Evolutionary conservation across 305 asterid species (phyloP).

Genomic region (Petunia hybrid): DNA sequence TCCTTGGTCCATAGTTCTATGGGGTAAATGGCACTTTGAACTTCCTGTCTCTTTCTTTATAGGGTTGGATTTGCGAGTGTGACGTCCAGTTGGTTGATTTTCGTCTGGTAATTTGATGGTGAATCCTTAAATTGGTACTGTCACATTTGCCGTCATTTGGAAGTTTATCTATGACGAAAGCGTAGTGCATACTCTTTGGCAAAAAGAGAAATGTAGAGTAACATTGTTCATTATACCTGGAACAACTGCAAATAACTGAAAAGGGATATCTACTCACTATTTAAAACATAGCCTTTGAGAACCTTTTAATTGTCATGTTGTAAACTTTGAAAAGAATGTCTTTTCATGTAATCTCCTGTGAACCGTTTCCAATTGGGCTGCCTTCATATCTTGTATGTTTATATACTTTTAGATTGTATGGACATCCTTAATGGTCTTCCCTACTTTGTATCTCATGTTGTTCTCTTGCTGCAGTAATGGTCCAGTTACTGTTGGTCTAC

Average conservation of each 20-base stretch:
- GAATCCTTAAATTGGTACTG: conserved; percentile 10
- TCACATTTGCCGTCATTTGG: conserved; percentile 7
- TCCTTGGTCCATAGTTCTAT: not conserved
- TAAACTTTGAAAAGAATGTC: conserved; percentile 16
- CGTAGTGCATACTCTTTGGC: not conserved
- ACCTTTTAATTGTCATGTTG: not conserved
- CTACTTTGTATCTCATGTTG: conserved; percentile 34
- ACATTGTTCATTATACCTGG: not conserved
- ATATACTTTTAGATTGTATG: conserved; percentile 9
- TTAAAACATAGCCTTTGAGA: not conserved
- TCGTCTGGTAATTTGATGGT: conserved; percentile 6
- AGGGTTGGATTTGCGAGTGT: not conserved
- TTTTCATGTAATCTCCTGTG: not conserved
- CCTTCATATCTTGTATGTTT: not conserved
- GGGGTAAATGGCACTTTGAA: not conserved
- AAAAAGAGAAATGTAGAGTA: not conserved
- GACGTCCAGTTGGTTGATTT: conserved; percentile 5
- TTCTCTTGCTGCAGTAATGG: conserved; percentile 65
- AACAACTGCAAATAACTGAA: conserved; percentile 25
- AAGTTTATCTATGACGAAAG: not conserved
- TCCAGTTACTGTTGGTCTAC: conserved; percentile 73
- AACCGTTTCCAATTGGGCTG: not conserved
- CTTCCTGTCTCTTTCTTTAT: not conserved
- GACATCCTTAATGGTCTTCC: conserved; percentile 24
- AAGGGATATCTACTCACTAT: not conserved